Percentiles rank a stretch among this genome's conserved stretches.
These are phyloP conservation scores for Candida odintsovae DNA, from an alignment of 805 yeast genomes.

Conservation along the genomic window DNA sequence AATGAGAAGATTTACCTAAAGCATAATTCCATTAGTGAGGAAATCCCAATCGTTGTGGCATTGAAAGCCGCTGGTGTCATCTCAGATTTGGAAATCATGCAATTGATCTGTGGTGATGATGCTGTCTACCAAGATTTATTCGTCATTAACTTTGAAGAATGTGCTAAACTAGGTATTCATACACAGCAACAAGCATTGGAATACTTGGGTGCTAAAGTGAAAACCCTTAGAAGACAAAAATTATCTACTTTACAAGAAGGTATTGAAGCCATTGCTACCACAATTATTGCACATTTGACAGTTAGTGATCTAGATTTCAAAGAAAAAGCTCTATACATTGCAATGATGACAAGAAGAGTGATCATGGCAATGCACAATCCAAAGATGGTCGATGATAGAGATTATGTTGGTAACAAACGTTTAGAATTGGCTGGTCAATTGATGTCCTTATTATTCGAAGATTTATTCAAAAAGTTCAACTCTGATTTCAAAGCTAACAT, in stretches of 20 bases:
- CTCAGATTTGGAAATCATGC: conserved; percentile 89
- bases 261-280: conserved; percentile 91
- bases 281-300: conserved; percentile 91
- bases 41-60: conserved; percentile 88
- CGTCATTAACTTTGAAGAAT: conserved; percentile 91
- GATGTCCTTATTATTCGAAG: conserved; percentile 92
- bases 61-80: conserved; percentile 93
- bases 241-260: conserved; percentile 86
- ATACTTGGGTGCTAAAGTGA: conserved; percentile 85
- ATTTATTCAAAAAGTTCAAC: conserved; percentile 93
- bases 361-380: conserved; percentile 94
- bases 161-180: conserved; percentile 74
- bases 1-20: conserved; percentile 84
- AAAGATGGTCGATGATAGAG: conserved; percentile 95
- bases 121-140: conserved; percentile 87
- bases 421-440: conserved; percentile 96
- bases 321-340: conserved; percentile 90
- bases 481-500: conserved; percentile 90
- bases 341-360: conserved; percentile 95
- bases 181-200: conserved; percentile 94
- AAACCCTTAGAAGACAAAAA: conserved; percentile 88
- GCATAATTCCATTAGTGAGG: conserved; percentile 94
- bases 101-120: conserved; percentile 88
- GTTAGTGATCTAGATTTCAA: conserved; percentile 82
- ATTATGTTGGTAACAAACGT: conserved; percentile 97